Evolutionary conservation across 2,329 filamentous ascomycete species (phyloP), one percentile per base, ranked within the genome.

Genomic region (Aureobasidium sp.): DNA sequence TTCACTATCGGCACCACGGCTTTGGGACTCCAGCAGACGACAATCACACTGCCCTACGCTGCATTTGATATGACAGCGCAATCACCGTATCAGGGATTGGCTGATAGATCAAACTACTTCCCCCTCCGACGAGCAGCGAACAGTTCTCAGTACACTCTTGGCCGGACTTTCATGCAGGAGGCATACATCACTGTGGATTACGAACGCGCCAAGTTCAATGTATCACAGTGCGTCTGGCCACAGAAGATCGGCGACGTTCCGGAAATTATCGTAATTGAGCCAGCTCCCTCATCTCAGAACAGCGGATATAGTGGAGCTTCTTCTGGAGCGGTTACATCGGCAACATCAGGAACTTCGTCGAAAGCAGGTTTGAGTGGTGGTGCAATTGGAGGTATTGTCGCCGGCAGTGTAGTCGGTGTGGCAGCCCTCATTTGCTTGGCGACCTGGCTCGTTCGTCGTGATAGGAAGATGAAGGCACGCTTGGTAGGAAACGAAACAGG

Each of bases 161-260:
- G 88, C 8, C 80, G 86, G 37, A 81, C 83, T 0, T 90, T 90
- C 65, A 74, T 91, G 59, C 88, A 90, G 69, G 87, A 90, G 71
- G 81, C 86, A 2, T 81, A 81, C 63, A 63, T 81, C 52, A 73
- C 72, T 3, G 77, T 79, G 6, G 77, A 81, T 63, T 81, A 77
- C 71, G 78, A 81, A 64, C 72, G 76, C 13, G 68, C 73, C 30
- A 75, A 73, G 37, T 81, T 81, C 69, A 77, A 76, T 32, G 68
- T 81, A 2, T 77, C 74, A 16, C 77, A 76, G 58, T 52, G 45
- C 27, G 36, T 44, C n/a, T 73, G 70, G 71, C 49, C 63, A 5
- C 64, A 67, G 34, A 65, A 63, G 29, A 52, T 65, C 3, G 65
- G 62, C 27, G 59, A 66, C 3, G 29, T 64, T 16, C 53, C 66